A percentile compares a stretch with the other conserved stretches of the same genome.
phyloP scores from a whole-genome alignment of 352 stramenopile genomes.

The Phytophthora pisi region DNA sequence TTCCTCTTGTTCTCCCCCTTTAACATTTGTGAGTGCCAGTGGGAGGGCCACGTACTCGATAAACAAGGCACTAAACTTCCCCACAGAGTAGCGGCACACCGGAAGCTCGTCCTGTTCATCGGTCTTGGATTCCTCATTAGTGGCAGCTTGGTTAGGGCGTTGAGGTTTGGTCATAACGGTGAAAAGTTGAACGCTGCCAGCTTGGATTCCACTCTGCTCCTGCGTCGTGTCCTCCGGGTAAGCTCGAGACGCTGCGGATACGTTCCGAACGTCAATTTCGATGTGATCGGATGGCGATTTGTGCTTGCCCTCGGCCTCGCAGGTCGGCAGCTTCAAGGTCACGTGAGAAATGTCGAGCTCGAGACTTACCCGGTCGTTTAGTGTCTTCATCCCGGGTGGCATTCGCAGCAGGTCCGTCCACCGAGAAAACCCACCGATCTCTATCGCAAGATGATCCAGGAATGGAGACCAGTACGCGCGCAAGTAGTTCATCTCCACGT shows the following conservation, averaged over 20 bases:
- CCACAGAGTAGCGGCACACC: slow-evolving; percentile 18
- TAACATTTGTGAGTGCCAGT: slow-evolving; percentile 28
- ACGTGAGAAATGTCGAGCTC: slow-evolving; percentile 48
- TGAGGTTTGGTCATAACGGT: slow-evolving; percentile 37
- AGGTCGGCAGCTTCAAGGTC: slow-evolving; percentile 52
- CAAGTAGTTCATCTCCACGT: slow-evolving; percentile 69
- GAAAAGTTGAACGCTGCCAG: slow-evolving; percentile 45
- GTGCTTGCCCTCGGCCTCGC: slow-evolving; percentile 43
- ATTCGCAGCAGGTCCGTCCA: slow-evolving; percentile 63
- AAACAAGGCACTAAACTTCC: slow-evolving; percentile 39
- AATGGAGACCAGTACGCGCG: slow-evolving; percentile 53
- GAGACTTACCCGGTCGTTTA: slow-evolving; percentile 64
- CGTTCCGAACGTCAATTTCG: slow-evolving; percentile 49
- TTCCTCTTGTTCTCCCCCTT: slow-evolving; percentile 1
- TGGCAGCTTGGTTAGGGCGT: slow-evolving; percentile 4
- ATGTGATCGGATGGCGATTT: slow-evolving; percentile 58
- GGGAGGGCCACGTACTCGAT: slow-evolving; percentile 58
- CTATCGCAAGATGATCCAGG: slow-evolving; percentile 55
- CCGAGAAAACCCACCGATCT: slow-evolving; percentile 70
- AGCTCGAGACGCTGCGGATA: slow-evolving; percentile 50
- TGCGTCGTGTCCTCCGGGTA: slow-evolving; percentile 45
- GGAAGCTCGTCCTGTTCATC: background rate
- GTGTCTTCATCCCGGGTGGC: slow-evolving; percentile 30
- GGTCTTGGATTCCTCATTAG: background rate
- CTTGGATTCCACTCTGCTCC: slow-evolving; percentile 59